Conservation (phyloP, 73 alveolate genomes). For the Uronychia binucleata region DNA sequence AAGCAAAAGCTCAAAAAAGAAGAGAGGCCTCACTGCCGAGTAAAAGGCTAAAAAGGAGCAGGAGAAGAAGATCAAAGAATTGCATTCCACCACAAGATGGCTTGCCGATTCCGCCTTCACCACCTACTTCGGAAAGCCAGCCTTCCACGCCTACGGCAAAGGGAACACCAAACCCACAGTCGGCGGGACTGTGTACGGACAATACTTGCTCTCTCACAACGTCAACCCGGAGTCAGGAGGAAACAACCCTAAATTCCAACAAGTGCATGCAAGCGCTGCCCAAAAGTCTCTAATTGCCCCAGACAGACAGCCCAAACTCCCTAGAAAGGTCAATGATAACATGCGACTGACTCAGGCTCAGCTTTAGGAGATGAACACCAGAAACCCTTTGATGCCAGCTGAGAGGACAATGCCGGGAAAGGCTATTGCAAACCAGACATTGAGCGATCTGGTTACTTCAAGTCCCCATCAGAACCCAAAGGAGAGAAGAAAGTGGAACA, state of each 20-base stretch:
- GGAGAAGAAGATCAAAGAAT: constrained; percentile 73
- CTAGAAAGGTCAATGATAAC: constrained; percentile 29
- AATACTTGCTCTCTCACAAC: constrained; percentile 93
- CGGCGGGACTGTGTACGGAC: constrained; percentile 96
- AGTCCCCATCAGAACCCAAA: background rate
- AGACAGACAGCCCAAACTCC: constrained; percentile 10
- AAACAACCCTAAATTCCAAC: constrained; percentile 88
- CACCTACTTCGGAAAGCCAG: constrained; percentile 97
- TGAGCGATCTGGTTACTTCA: background rate
- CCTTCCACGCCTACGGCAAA: constrained; percentile 94
- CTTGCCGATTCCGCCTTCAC: constrained; percentile 93
- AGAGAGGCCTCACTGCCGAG: constrained; percentile 3
- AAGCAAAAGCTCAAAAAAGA: constrained; percentile 15
- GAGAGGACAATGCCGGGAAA: constrained; percentile 8
- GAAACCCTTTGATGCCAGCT: constrained; percentile 58
- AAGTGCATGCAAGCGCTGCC: constrained; percentile 82
- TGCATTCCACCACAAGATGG: constrained; percentile 95
- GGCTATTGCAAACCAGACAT: constrained; percentile 9
- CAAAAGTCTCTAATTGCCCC: constrained; percentile 66
- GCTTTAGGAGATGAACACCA: constrained; percentile 21
- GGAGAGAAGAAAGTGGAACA: too few relatives aligned
- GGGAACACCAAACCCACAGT: constrained; percentile 93
- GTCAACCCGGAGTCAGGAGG: constrained; percentile 93
- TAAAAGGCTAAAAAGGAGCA: constrained; percentile 9
- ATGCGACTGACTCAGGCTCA: constrained; percentile 32